Base-by-base conservation (phyloP, 2,329 filamentous ascomycete genomes). In the Talaromyces sp. region DNA sequence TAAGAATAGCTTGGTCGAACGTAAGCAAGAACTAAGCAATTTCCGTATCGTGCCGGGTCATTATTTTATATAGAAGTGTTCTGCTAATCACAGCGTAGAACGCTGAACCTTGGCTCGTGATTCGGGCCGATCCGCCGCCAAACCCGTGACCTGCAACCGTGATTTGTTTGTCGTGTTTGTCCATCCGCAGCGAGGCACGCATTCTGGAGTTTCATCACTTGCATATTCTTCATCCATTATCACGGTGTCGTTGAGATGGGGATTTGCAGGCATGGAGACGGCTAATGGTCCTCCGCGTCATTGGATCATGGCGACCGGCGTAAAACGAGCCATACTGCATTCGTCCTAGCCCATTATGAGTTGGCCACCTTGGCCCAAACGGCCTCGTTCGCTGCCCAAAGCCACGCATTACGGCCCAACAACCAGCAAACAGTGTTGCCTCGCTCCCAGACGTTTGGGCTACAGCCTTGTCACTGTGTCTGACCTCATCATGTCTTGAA, bases 341-440 rank as follows among this genome's bases (percentile, higher is more conserved):
- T 54, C 11, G 50, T 54, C 50, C 31, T 58, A 52, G 44, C 25
- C 40, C 7, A 7, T 31, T 54, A 44, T 21, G 55, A 52, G 23
- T 59, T 58, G 61, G 61, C 55, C 44, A 54, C 54, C 33, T 57
- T 52, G 37, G 56, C 28, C 48, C 50, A 40, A 35, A 40, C 50
- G 8, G 58, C 28, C 44, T 58, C 39, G 50, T 61, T 12, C 40
- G 63, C 58, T 75, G 73, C 73, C 74, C 73, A 74, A 76, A 63
- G 52, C 68, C 54, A 46, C 71, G 71, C 72, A 76, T 76, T 71
- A 66, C 67, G 75, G 73, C 74, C 74, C 74, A 76, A 76, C 72
- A 46, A 52, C 25, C 12, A 57, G 58, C 63, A 60, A 62, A 66
- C n/a, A 72, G 60, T 54, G 11, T 54, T 54, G 50, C 50, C 50